Percentiles rank a stretch among this genome's conserved stretches.
These are phyloP conservation scores for Triticum urartu DNA, from an alignment of 176 grass and related monocot genomes.

Conservation along the genomic window DNA sequence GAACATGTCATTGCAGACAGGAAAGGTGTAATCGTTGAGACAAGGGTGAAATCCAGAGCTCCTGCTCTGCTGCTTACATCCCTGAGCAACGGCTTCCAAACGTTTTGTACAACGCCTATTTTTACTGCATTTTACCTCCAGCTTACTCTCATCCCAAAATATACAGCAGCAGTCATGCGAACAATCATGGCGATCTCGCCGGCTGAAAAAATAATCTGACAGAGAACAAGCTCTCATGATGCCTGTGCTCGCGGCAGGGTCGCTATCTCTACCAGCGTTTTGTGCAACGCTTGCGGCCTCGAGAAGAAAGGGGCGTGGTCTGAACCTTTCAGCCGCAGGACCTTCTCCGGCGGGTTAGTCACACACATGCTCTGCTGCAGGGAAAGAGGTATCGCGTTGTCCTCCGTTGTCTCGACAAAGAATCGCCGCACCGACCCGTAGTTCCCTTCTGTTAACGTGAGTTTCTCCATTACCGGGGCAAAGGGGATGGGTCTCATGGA, in stretches of 20 bases:
- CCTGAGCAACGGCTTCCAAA: neutral
- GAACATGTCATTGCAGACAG: neutral
- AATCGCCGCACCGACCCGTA: slow-evolving; percentile 78
- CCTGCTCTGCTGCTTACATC: neutral
- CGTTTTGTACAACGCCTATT: too few species aligned
- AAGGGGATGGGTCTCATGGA: slow-evolving; percentile 91
- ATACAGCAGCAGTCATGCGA: slow-evolving; percentile 5
- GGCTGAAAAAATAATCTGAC: neutral
- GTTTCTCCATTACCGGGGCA: slow-evolving; percentile 76
- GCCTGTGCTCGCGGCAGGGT: slow-evolving; percentile 30
- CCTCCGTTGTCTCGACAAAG: slow-evolving; percentile 80
- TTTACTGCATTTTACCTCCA: neutral
- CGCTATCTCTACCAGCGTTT: slow-evolving; percentile 74
- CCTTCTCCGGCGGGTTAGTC: slow-evolving; percentile 65
- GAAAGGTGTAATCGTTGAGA: neutral
- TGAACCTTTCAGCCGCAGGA: slow-evolving; percentile 73
- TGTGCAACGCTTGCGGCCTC: slow-evolving; percentile 88
- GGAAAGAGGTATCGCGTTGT: slow-evolving; percentile 73
- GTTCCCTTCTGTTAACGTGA: slow-evolving; percentile 59
- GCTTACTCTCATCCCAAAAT: slow-evolving; percentile 1
- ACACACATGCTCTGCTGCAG: slow-evolving; percentile 75
- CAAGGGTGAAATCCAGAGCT: neutral
- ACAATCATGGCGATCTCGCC: neutral
- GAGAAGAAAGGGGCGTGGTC: slow-evolving; percentile 99
- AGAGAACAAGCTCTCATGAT: slow-evolving; percentile 22